Base-by-base conservation (phyloP, 768 basidiomycete species). In the Strobilomyces dryophilus region DNA sequence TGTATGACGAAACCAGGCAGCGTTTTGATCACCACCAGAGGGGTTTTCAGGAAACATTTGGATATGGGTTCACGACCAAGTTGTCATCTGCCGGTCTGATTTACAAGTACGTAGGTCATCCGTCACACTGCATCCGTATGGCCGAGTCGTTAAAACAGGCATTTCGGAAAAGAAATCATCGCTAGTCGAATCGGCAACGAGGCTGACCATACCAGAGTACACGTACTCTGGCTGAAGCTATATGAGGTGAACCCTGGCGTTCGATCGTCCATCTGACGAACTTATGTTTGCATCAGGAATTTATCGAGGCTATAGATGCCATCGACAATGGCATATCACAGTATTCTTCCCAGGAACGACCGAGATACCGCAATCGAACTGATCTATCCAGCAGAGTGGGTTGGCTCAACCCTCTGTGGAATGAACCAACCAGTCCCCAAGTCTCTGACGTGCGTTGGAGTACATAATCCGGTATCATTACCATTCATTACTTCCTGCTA, bases 1-100 rank as follows among this genome's bases (percentile, higher is more conserved):
- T 89, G 21, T 99, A 98, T 68, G 92, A 95, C 51, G 82, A 85
- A 63, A 73, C 73, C 54, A 82, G 77, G 51, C 81, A 86, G 49
- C 79, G 87, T 36, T 99, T 92, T 68, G 95, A 99, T 70, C 95
- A 99, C 66, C 95, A 99, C 66, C 95, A 99, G 65, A 83, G 95
- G 39, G 94, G 89, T 0, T 99, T 99, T 69, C 76, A 75, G 7
- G 89, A 95, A 66, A 80, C 89, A 24, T 97, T 99, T 66, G 95
- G 93, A 3, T 76, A 87, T 58, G 92, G 89, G 10, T 93, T 89
- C 65, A 73, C 71, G 20, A 98, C 92, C 51, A 99, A 98, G 73
- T 72, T 99, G 32, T 90, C 87, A 20, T 92, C 89, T 15, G 95
- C 95, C 2, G 95, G 95, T 14, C 74, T 99, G 58, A 80, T 99